Evolutionary conservation across 2,329 filamentous ascomycete genomes (phyloP).

Genomic region (Aspergillus ochraceoroseus): DNA sequence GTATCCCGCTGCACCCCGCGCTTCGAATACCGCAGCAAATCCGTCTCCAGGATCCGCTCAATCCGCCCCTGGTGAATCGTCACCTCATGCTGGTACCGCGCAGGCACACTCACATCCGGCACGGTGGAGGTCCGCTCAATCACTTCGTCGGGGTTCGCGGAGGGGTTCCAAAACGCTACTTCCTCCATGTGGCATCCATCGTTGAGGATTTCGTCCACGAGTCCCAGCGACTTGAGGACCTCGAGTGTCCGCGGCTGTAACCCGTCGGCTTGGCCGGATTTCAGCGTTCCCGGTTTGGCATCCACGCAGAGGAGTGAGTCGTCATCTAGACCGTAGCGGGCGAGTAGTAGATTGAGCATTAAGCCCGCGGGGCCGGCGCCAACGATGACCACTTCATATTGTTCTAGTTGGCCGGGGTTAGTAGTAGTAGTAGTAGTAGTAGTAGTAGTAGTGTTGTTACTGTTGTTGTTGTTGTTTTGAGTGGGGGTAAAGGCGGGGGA

Average conservation of each 20-base stretch:
- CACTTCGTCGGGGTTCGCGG: conserved; percentile 45
- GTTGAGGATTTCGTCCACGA: conserved; percentile 38
- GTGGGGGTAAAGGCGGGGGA: conserved; percentile 31
- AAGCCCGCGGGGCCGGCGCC: conserved; percentile 45
- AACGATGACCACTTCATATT: conserved; percentile 43
- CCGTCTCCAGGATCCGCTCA: conserved; percentile 63
- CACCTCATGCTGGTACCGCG: conserved; percentile 65
- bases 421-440: no score
- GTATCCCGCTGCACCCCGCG: conserved; percentile 58
- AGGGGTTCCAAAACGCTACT: conserved; percentile 64
- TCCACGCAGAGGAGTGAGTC: conserved; percentile 43
- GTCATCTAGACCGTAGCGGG: conserved; percentile 43
- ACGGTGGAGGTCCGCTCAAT: conserved; percentile 59
- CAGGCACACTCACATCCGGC: conserved; percentile 56
- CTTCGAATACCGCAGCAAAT: conserved; percentile 59
- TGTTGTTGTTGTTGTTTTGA: conserved; percentile 6
- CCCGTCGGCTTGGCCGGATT: conserved; percentile 44
- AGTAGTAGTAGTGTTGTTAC: no score
- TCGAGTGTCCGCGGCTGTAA: conserved; percentile 44
- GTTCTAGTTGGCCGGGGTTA: conserved; percentile 27
- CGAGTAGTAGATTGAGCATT: conserved; percentile 41
- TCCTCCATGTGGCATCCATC: conserved; percentile 50
- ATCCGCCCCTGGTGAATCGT: conserved; percentile 68
- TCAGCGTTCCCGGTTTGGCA: conserved; percentile 36
- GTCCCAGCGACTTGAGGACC: conserved; percentile 41